These are phyloP conservation scores for Phytophthora palmivora DNA, from an alignment of 352 stramenopile species.

Conservation along the genomic window DNA sequence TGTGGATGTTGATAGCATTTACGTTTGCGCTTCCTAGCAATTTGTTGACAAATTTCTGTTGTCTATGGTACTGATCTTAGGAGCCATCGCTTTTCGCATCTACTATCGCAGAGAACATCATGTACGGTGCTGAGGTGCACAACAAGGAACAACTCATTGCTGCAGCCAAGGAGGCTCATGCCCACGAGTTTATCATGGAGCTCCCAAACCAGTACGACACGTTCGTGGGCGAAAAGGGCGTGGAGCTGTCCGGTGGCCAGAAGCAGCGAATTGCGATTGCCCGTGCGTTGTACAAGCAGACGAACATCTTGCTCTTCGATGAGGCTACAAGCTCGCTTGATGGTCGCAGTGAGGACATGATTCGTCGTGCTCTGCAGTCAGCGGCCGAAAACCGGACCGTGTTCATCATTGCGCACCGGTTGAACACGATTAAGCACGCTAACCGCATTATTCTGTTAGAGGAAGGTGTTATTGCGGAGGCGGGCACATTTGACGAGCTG, in stretches of 20 bases:
- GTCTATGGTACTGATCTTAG: constrained; percentile 10
- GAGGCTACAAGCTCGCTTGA: constrained; percentile 89
- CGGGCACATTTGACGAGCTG: constrained; percentile 77
- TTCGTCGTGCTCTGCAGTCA: constrained; percentile 69
- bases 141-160: constrained; percentile 65
- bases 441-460: constrained; percentile 87
- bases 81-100: constrained; percentile 85
- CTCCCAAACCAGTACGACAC: constrained; percentile 96
- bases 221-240: constrained; percentile 96
- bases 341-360: constrained; percentile 81
- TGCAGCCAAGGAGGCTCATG: constrained; percentile 75
- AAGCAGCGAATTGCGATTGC: too few species aligned
- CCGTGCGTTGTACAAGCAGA: constrained; percentile 84
- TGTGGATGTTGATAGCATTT: constrained; percentile 8
- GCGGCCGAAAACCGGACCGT: constrained; percentile 76
- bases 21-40: not conserved
- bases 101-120: constrained; percentile 89
- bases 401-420: constrained; percentile 86
- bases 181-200: constrained; percentile 80
- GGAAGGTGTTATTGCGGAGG: constrained; percentile 80
- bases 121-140: constrained; percentile 66
- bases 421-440: constrained; percentile 88
- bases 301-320: constrained; percentile 85
- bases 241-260: constrained; percentile 97
- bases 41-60: constrained; percentile 23